These are phyloP conservation scores for Tuber melanosporum DNA, from an alignment of 495 filamentous ascomycete species.

Conservation along the genomic window DNA sequence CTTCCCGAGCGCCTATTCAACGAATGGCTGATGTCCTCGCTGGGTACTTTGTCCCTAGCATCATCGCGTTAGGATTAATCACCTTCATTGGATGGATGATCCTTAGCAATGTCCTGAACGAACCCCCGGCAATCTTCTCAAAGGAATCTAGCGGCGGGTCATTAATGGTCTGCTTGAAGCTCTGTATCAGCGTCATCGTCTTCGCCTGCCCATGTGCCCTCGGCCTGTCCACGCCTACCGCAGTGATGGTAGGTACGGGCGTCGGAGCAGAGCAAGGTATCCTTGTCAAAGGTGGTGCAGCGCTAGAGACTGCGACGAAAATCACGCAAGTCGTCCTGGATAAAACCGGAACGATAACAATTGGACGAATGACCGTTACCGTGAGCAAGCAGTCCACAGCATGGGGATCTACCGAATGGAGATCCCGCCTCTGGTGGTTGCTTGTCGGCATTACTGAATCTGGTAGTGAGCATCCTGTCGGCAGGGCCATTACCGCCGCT, in stretches of 20 bases:
- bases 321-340: slow-evolving; percentile 95
- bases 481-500: slow-evolving; percentile 67
- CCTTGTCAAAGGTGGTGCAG: slow-evolving; percentile 89
- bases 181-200: slow-evolving; percentile 97
- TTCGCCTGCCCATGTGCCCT: slow-evolving; percentile 96
- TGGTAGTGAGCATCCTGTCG: slow-evolving; percentile 91
- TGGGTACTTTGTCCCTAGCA: slow-evolving; percentile 88
- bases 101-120: slow-evolving; percentile 69
- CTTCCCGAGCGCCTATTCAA: slow-evolving; percentile 89
- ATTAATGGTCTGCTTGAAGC: slow-evolving; percentile 92
- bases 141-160: slow-evolving; percentile 72
- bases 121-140: slow-evolving; percentile 87
- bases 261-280: slow-evolving; percentile 96
- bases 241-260: slow-evolving; percentile 97
- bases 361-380: slow-evolving; percentile 88
- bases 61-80: slow-evolving; percentile 71
- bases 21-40: slow-evolving; percentile 84
- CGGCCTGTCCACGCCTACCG: slow-evolving; percentile 88
- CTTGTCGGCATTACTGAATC: slow-evolving; percentile 88
- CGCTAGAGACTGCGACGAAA: slow-evolving; percentile 85
- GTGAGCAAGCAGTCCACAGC: slow-evolving; percentile 57
- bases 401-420: slow-evolving; percentile 65
- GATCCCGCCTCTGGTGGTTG: slow-evolving; percentile 81
- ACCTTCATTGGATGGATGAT: slow-evolving; percentile 95
- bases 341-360: slow-evolving; percentile 94